Evolutionary conservation across 1,284 basidiomycete species (phyloP), one percentile per base, ranked within the genome.

Genomic region (Irpex lacteus): DNA sequence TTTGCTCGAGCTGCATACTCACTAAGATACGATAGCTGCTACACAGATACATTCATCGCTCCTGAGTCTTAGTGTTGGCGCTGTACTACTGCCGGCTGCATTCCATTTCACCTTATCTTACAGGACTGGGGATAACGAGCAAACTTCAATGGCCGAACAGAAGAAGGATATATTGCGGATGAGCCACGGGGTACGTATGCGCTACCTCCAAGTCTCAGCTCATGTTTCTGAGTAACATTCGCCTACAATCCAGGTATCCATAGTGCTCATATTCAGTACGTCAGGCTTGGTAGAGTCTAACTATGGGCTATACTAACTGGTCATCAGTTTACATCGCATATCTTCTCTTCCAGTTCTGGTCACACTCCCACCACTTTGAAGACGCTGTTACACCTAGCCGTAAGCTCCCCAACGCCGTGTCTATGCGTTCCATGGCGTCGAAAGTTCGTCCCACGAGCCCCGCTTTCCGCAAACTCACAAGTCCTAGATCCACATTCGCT

Each of bases 301-400:
- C 60, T 44, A 3, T 26, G 26, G 26, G 26, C 63, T 60, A 61
- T 3, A 21, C 53, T 66, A 32, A 60, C 21, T 5, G 7, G 57
- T n/a, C 50, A 38, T 21, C 66, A 90, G 89, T 90, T 64, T 94
- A 95, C 73, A 70, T 80, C 18, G 83, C 86, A 18, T 95, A 94
- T 73, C 82, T 96, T 38, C 70, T 94, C 59, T 97, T 96, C 78
- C 94, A 96, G 72, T 84, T 96, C 37, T 95, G 87, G 83, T 94
- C 94, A 0, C 95, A 97, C 74, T 85, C 87, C 18, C 85, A 94
- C 69, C 83, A 96, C 8, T 96, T 92, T 76, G 78, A 85, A 60
- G 89, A 92, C 64, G 75, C 74, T 50, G 77, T 77, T 64, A 78
- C 78, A 67, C 82, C 68, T 4, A 80, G 70, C 63, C 71, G 70